Conservation (phyloP, 2,329 filamentous ascomycete genomes). For the Lojkania enalia region DNA sequence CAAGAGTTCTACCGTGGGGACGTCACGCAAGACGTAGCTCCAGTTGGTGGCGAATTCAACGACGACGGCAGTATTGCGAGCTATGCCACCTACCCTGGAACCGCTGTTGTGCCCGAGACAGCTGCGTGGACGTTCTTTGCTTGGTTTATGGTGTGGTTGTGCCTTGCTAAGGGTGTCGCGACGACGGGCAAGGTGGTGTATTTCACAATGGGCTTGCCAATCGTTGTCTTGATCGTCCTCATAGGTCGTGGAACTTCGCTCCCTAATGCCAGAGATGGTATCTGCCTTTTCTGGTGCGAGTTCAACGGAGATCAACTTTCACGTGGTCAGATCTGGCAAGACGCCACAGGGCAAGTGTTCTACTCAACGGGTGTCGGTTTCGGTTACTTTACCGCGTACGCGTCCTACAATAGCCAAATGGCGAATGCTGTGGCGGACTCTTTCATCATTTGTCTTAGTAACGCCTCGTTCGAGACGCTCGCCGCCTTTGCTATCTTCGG, state of each 20-base stretch:
- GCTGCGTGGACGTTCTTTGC: slow-evolving; percentile 16
- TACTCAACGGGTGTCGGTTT: slow-evolving; percentile 5
- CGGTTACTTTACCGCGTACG: slow-evolving; percentile 60
- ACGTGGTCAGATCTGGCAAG: no score
- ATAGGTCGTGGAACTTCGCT: no score
- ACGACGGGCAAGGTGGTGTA: no score
- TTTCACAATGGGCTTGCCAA: no score
- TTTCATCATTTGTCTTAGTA: slow-evolving; percentile 56
- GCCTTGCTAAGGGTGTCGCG: no score
- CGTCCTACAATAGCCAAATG: slow-evolving; percentile 57
- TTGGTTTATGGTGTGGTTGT: slow-evolving; percentile 15
- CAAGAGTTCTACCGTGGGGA: background rate
- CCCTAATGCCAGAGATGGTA: no score
- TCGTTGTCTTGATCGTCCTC: no score
- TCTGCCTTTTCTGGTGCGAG: no score
- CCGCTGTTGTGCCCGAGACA: slow-evolving; percentile 1
- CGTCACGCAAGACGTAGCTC: background rate
- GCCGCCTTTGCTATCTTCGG: slow-evolving; percentile 54
- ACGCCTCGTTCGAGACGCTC: slow-evolving; percentile 57
- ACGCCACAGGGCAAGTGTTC: no score
- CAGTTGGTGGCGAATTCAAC: background rate
- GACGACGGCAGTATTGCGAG: no score
- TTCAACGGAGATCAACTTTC: no score
- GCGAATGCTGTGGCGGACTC: slow-evolving; percentile 61
- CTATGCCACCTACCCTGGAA: background rate